Base-by-base conservation (phyloP, 768 basidiomycete species). In the Rhodotorula toruloides region DNA sequence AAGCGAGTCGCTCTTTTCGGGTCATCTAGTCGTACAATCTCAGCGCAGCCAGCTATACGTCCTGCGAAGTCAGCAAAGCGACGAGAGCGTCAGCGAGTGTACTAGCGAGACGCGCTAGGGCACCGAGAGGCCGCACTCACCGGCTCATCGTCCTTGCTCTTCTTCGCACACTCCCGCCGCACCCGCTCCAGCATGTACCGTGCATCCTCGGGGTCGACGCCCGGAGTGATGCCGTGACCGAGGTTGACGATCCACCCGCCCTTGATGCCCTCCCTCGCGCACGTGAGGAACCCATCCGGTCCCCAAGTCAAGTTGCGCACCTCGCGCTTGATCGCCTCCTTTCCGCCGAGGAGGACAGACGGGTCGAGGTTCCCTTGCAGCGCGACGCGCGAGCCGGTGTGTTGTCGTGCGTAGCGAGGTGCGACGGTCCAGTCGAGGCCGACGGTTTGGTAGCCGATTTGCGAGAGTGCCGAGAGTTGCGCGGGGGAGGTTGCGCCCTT, bases 291-390 rank as follows among this genome's bases (percentile, higher is more conserved):
- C n/a, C 82, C 82, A 68, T 84, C 81, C 67, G 85, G 53, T 34
- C 73, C 74, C 61, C 70, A 67, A 17, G 61, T 84, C 84, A 92
- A 87, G 71, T 87, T 81, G 80, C 90, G 85, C 44, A 96, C 91
- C 71, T 88, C 85, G 44, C 78, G 77, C 79, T 92, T 90, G 73
- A 98, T 97, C 19, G 91, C 90, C 12, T 86, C 87, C 65, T 79
- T 82, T 7, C 91, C 91, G 29, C 89, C 93, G 69, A 90, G 91
- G 55, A 99, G 80, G 39, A 91, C 80, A 66, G 82, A 83, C 29
- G 94, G 96, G 77, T 99, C 94, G 77, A 93, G 80, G 79, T 97
- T 98, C 13, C 96, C 96, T 76, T 99, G 96, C 40, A 94, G 79
- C 7, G 85, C 84, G 58, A 87, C 84, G 29, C 53, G 19, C 57